phyloP scores from a whole-genome alignment of 176 grass and related monocot genomes.

The Eragrostis nindensis region DNA sequence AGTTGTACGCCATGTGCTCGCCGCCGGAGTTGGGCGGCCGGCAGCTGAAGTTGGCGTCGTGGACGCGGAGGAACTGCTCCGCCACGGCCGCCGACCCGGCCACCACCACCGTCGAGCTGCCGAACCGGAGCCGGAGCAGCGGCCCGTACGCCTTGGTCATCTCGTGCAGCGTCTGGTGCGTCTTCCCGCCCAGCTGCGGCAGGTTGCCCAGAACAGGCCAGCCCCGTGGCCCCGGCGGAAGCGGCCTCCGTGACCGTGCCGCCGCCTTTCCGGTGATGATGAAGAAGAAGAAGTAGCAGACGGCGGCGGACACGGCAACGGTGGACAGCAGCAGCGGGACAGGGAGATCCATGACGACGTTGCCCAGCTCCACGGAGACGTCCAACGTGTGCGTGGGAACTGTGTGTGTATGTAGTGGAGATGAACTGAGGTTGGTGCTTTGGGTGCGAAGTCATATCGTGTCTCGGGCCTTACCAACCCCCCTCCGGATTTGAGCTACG shows the following conservation, averaged over 20 bases:
- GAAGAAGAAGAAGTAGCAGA: not conserved
- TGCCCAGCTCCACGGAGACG: not conserved
- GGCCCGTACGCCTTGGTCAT: slow-evolving; percentile 59
- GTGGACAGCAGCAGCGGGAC: not conserved
- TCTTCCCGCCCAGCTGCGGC: slow-evolving; percentile 72
- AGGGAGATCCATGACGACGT: slow-evolving; percentile 9
- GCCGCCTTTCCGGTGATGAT: not conserved
- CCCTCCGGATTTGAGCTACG: too few species aligned
- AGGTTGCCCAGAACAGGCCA: slow-evolving; percentile 84
- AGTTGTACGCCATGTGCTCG: slow-evolving; percentile 83
- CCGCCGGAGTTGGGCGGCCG: slow-evolving; percentile 67
- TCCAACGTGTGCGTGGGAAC: not conserved
- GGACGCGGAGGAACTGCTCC: slow-evolving; percentile 62
- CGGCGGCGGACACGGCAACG: not conserved
- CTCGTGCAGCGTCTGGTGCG: slow-evolving; percentile 62
- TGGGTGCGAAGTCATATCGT: too few species aligned
- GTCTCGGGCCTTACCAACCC: too few species aligned
- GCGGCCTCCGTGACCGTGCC: not conserved
- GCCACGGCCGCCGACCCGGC: slow-evolving; percentile 50
- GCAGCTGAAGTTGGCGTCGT: slow-evolving; percentile 75
- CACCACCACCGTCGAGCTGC: slow-evolving; percentile 58
- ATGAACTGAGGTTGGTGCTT: not conserved
- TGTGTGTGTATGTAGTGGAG: not conserved
- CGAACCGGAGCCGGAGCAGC: slow-evolving; percentile 64
- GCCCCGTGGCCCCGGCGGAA: slow-evolving; percentile 66